Evolutionary conservation across 352 stramenopile species (phyloP).

Genomic region (Phytophthora boehmeriae): DNA sequence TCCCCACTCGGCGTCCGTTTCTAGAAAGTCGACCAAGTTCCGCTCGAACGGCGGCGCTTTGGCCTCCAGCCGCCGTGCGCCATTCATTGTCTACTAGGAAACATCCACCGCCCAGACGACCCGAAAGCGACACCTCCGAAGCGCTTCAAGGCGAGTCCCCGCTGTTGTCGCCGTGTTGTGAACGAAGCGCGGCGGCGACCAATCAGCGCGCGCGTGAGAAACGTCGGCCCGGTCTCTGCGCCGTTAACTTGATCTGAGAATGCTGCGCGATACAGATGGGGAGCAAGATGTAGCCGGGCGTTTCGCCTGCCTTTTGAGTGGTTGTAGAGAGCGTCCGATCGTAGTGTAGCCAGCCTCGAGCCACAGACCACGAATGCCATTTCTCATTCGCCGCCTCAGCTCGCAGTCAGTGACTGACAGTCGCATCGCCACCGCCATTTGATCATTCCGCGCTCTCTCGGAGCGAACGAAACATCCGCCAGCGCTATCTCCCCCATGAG

Average conservation of each 20-base stretch:
- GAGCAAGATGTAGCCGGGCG: conserved; percentile 19
- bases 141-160: too few species aligned
- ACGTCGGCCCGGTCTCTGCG: background rate
- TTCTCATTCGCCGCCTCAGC: conserved; percentile 20
- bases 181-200: background rate
- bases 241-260: background rate
- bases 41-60: too few species aligned
- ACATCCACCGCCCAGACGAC: too few species aligned
- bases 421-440: background rate
- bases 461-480: too few species aligned
- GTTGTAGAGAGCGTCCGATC: conserved; percentile 38
- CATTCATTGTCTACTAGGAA: too few species aligned
- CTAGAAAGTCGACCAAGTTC: too few species aligned
- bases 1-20: too few species aligned
- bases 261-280: conserved; percentile 16
- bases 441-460: conserved; percentile 33
- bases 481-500: conserved; percentile 49
- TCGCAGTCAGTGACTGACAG: background rate
- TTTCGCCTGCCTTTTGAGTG: conserved; percentile 28
- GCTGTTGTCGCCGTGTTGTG: too few species aligned
- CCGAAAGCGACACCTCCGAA: too few species aligned
- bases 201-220: background rate
- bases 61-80: too few species aligned
- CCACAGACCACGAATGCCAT: conserved; percentile 5
- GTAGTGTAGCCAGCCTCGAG: conserved; percentile 21